Conservation (phyloP, 768 basidiomycete genomes). For the Pulveroboletus sp. region DNA sequence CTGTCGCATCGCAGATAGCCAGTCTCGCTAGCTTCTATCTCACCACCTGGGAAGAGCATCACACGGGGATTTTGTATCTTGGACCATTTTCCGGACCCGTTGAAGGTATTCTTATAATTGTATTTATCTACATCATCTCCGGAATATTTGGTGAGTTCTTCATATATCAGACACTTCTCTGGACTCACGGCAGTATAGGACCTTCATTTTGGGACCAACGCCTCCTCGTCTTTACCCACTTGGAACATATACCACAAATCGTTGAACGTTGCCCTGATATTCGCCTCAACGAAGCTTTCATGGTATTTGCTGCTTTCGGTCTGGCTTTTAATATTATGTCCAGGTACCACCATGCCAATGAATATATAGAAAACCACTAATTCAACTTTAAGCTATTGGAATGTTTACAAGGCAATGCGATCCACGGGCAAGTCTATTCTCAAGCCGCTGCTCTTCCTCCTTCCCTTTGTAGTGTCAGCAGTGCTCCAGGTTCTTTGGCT, state of each 20-base stretch:
- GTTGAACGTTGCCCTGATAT: constrained; percentile 54
- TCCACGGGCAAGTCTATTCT: constrained; percentile 38
- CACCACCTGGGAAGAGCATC: constrained; percentile 79
- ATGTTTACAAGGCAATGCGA: constrained; percentile 65
- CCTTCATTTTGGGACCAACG: constrained; percentile 77
- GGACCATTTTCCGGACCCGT: constrained; percentile 94
- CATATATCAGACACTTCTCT: not conserved
- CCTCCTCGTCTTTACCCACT: constrained; percentile 52
- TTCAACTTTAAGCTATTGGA: constrained; percentile 54
- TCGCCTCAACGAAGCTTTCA: constrained; percentile 81
- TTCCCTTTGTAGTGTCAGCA: constrained; percentile 74
- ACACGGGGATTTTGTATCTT: constrained; percentile 89
- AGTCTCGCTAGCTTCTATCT: constrained; percentile 69
- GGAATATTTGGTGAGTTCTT: constrained; percentile 60
- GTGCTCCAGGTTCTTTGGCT: constrained; percentile 81
- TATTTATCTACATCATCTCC: constrained; percentile 68
- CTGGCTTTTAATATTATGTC: constrained; percentile 76
- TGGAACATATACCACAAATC: constrained; percentile 49
- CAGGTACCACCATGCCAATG: constrained; percentile 38
- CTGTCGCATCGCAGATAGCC: constrained; percentile 75
- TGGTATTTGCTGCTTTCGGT: constrained; percentile 69
- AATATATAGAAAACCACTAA: constrained; percentile 2
- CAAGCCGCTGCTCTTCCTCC: constrained; percentile 64
- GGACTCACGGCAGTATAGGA: constrained; percentile 39
- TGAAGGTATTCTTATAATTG: constrained; percentile 89